A percentile compares a stretch with the other conserved stretches of the same genome.
These are phyloP conservation scores for barrel medic (Medicago truncatula) DNA, from an alignment of 306 rosid species.

Conservation along the genomic window MtrunA17r5.0-ANR NC_053042.1:2853001-2853500, in stretches of 20 bases:
- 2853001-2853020: conserved; percentile 99
- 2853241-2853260: conserved; percentile 83
- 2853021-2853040: conserved; percentile 88
- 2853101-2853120: conserved; percentile 84
- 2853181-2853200: neutral
- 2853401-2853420: conserved; percentile 96
- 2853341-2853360: conserved; percentile 39
- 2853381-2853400: conserved; percentile 9
- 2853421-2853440: conserved; percentile 85
- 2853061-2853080: conserved; percentile 88
- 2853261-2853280: conserved; percentile 89
- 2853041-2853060: conserved; percentile 87
- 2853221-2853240: conserved; percentile 78
- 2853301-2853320: conserved; percentile 97
- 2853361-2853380: conserved; percentile 34
- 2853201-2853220: conserved; percentile 6
- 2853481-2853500: conserved; percentile 6
- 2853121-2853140: neutral
- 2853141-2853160: conserved; percentile 10
- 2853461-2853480: conserved; percentile 30
- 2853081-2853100: conserved; percentile 99
- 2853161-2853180: conserved; percentile 3
- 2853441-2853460: conserved; percentile 59
- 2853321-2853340: conserved; percentile 34
- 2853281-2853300: conserved; percentile 96